Evolutionary conservation across 2,329 filamentous ascomycete genomes (phyloP).

Genomic region (Botrytis sinoallii): DNA sequence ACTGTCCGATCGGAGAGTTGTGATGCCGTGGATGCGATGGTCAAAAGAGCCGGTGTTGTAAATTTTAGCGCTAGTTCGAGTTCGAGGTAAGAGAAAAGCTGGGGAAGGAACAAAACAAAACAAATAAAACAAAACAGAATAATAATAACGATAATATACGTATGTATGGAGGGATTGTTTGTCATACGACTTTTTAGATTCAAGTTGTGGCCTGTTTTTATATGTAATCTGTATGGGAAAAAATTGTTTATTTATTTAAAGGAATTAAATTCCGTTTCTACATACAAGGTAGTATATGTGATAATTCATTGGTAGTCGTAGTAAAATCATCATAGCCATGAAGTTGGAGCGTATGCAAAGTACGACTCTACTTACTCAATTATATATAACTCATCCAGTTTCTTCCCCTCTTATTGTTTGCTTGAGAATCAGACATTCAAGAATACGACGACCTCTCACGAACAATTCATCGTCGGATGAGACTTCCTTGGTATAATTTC

Average conservation of each 20-base stretch:
- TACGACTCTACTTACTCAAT: neutral
- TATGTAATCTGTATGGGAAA: neutral
- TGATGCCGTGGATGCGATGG: conserved; percentile 14
- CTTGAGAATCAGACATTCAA: neutral
- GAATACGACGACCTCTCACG: neutral
- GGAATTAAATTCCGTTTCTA: neutral
- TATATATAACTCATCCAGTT: neutral
- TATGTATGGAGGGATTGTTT: neutral
- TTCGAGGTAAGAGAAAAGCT: neutral
- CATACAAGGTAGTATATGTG: neutral
- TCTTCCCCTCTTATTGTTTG: neutral
- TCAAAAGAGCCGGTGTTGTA: neutral
- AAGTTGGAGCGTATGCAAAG: neutral
- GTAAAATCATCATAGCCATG: neutral
- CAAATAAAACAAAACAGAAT: neutral
- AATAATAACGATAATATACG: neutral
- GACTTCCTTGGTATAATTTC: neutral
- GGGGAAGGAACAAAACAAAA: neutral
- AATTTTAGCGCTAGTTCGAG: neutral
- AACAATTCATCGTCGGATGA: neutral
- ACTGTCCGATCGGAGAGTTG: conserved; percentile 15
- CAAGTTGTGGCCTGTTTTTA: neutral
- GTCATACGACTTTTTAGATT: neutral
- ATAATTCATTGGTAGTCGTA: neutral
- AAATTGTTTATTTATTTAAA: neutral